Conservation (phyloP, 805 yeast species). For the Teunomyces atbi region DNA sequence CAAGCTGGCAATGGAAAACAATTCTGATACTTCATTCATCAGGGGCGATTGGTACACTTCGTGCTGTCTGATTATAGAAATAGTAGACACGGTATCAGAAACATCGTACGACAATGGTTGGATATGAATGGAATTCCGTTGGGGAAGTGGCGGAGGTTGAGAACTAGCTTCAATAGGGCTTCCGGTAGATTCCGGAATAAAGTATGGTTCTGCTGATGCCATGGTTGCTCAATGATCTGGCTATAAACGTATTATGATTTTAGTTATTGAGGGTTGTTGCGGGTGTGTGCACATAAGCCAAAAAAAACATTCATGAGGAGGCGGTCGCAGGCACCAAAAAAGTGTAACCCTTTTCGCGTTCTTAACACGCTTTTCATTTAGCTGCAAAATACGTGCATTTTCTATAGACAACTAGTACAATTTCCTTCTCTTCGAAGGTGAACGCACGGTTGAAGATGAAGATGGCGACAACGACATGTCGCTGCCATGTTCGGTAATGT, state of each 20-base stretch:
- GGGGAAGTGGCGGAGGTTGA: slow-evolving; percentile 1
- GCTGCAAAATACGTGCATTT: not conserved
- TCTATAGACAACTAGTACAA: not conserved
- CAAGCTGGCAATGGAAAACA: slow-evolving; percentile 13
- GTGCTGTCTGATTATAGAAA: slow-evolving; percentile 23
- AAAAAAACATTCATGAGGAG: not conserved
- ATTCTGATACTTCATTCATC: slow-evolving; percentile 28
- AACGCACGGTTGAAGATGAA: not conserved
- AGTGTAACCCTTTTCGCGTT: no score
- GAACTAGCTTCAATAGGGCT: not conserved
- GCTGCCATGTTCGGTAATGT: slow-evolving; percentile 6
- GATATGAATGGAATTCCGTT: not conserved
- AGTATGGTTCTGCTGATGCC: slow-evolving; percentile 3
- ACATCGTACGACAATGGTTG: slow-evolving; percentile 10
- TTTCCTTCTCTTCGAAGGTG: slow-evolving; percentile 8
- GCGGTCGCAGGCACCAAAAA: no score
- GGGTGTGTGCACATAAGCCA: slow-evolving; percentile 3
- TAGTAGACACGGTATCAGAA: slow-evolving; percentile 20
- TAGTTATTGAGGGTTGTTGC: not conserved
- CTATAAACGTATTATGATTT: slow-evolving; percentile 1
- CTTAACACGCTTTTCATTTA: not conserved
- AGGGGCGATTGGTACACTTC: slow-evolving; percentile 23
- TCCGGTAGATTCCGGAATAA: slow-evolving; percentile 4
- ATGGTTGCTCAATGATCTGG: not conserved
- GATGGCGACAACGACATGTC: not conserved